Evolutionary conservation across 176 grass and related monocot species (phyloP).

Genomic region (Raddia distichophylla): DNA sequence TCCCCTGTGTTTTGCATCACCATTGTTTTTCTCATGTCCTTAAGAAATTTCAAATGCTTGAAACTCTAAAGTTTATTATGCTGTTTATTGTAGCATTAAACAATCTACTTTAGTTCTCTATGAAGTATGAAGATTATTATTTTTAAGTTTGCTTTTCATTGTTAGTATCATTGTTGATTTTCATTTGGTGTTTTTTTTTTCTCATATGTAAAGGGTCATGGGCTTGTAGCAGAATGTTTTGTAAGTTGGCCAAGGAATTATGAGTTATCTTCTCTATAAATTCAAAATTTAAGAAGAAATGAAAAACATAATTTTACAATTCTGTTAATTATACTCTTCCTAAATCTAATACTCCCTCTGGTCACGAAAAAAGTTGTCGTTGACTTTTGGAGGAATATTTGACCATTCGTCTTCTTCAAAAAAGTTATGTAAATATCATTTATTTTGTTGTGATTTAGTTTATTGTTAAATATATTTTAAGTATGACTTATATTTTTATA

Average conservation of each 20-base stretch:
- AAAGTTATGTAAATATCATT: too few species aligned
- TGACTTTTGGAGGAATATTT: too few species aligned
- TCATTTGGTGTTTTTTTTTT: constrained; percentile 2
- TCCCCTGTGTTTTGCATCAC: constrained; percentile 14
- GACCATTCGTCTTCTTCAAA: too few species aligned
- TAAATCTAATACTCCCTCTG: constrained; percentile 5
- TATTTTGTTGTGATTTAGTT: too few species aligned
- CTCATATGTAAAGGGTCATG: neutral
- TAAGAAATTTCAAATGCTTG: constrained; percentile 12
- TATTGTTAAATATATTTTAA: too few species aligned
- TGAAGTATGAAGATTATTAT: neutral
- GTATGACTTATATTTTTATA: too few species aligned
- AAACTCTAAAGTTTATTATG: neutral
- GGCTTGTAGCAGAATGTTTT: neutral
- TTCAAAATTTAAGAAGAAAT: neutral
- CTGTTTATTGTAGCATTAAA: constrained; percentile 16
- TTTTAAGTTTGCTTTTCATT: neutral
- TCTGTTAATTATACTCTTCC: constrained; percentile 14
- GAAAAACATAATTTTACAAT: neutral
- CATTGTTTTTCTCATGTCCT: constrained; percentile 8
- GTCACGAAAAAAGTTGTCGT: too few species aligned
- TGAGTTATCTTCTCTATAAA: neutral
- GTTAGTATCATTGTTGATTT: neutral
- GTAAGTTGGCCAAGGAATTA: neutral
- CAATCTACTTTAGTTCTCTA: neutral